Conservation (phyloP, 371 early-diverging fungal genomes). For the Scutellospora calospora region DNA sequence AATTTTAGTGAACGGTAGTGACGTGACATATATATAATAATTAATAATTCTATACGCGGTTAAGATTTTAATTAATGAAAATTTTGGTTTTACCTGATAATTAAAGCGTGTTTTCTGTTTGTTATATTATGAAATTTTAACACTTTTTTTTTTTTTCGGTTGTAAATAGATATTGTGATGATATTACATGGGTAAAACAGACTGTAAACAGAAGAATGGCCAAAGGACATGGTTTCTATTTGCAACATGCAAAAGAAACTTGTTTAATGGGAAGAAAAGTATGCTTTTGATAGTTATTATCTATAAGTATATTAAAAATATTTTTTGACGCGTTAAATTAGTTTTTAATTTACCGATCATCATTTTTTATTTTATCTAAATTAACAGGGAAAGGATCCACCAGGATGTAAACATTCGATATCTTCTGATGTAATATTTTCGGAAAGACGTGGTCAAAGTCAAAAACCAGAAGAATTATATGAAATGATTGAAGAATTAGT, state of each 20-base stretch:
- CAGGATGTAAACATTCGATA: constrained; percentile 76
- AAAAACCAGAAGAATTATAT: constrained; percentile 94
- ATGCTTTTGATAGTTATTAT: constrained; percentile 38
- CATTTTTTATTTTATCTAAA: neutral
- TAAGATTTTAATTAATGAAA: too few species aligned
- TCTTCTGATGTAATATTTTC: constrained; percentile 93
- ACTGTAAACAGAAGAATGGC: constrained; percentile 95
- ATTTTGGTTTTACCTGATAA: too few species aligned
- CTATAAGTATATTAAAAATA: neutral
- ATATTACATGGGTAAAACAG: constrained; percentile 96
- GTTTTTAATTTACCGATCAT: too few species aligned
- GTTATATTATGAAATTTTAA: neutral
- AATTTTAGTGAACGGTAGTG: neutral
- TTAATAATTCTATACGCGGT: too few species aligned
- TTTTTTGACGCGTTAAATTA: too few species aligned
- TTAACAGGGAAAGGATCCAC: constrained; percentile 75
- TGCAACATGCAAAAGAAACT: constrained; percentile 96
- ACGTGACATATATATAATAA: neutral
- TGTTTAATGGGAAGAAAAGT: constrained; percentile 92
- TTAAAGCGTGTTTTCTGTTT: too few species aligned
- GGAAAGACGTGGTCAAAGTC: constrained; percentile 92
- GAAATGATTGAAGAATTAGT: constrained; percentile 91
- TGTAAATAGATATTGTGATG: constrained; percentile 80
- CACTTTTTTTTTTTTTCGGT: neutral
- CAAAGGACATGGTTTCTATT: constrained; percentile 94